phyloP scores from a whole-genome alignment of 176 grass and related monocot genomes.

The Juncus inflexus region DNA sequence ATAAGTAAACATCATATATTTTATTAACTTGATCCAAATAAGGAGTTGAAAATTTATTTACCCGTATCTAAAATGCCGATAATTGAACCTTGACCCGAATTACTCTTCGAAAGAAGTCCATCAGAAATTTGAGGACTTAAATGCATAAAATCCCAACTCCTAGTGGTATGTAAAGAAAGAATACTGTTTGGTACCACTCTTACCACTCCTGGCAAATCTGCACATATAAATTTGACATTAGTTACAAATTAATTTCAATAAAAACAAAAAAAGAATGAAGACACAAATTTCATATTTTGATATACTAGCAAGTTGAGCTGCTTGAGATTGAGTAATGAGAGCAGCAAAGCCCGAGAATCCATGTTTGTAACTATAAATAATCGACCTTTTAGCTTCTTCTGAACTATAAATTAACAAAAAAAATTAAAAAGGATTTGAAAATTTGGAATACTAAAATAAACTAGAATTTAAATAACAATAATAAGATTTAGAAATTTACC shows the following conservation, averaged over 20 bases:
- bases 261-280: neutral
- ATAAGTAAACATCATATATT: neutral
- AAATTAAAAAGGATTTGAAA: neutral
- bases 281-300: neutral
- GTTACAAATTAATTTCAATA: neutral
- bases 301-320: slow-evolving; percentile 51
- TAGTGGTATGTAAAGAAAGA: slow-evolving; percentile 82
- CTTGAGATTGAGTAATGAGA: slow-evolving; percentile 55
- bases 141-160: slow-evolving; percentile 93
- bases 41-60: slow-evolving; percentile 17
- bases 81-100: slow-evolving; percentile 71
- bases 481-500: slow-evolving; percentile 28
- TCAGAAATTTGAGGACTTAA: slow-evolving; percentile 33
- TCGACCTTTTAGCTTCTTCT: slow-evolving; percentile 51
- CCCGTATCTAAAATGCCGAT: slow-evolving; percentile 86
- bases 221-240: neutral
- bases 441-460: neutral
- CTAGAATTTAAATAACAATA: neutral
- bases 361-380: slow-evolving; percentile 92
- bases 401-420: slow-evolving; percentile 41
- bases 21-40: neutral
- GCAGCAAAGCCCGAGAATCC: slow-evolving; percentile 96
- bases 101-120: slow-evolving; percentile 52
- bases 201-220: slow-evolving; percentile 74
- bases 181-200: slow-evolving; percentile 71